Percentiles rank a stretch among this genome's conserved stretches.
These are phyloP conservation scores for Hura crepitans DNA, from an alignment of 441 rosid genomes.

Conservation along the genomic window DNA sequence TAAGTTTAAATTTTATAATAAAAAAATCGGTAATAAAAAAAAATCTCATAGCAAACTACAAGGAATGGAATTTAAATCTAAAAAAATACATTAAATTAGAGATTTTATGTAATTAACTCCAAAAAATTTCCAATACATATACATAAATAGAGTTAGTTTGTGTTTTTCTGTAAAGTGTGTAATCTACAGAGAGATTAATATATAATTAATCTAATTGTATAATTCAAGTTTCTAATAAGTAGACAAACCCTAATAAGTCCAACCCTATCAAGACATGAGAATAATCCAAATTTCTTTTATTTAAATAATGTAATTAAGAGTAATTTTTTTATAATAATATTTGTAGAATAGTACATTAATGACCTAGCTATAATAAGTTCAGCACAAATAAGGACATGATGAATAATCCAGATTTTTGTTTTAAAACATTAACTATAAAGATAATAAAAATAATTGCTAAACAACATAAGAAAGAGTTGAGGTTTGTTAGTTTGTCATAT, in stretches of 20 bases:
- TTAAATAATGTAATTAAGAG: background rate
- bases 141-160: slow-evolving; percentile 23
- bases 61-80: no score
- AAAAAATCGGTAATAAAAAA: no score
- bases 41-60: no score
- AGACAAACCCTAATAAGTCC: background rate
- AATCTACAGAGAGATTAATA: background rate
- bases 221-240: background rate
- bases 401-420: slow-evolving; percentile 42
- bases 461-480: slow-evolving; percentile 28
- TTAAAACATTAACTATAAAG: slow-evolving; percentile 5
- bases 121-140: background rate
- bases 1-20: no score
- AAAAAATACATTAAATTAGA: no score
- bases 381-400: slow-evolving; percentile 32
- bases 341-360: background rate
- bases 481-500: background rate
- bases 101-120: no score
- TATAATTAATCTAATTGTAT: slow-evolving; percentile 6
- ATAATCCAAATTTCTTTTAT: slow-evolving; percentile 11
- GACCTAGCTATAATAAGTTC: background rate
- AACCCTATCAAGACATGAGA: slow-evolving; percentile 10
- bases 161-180: slow-evolving; percentile 47
- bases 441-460: slow-evolving; percentile 9
- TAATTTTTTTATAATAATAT: background rate